Conservation (phyloP, 2,329 filamentous ascomycete species). For the Aureobasidium melanogenum region DNA sequence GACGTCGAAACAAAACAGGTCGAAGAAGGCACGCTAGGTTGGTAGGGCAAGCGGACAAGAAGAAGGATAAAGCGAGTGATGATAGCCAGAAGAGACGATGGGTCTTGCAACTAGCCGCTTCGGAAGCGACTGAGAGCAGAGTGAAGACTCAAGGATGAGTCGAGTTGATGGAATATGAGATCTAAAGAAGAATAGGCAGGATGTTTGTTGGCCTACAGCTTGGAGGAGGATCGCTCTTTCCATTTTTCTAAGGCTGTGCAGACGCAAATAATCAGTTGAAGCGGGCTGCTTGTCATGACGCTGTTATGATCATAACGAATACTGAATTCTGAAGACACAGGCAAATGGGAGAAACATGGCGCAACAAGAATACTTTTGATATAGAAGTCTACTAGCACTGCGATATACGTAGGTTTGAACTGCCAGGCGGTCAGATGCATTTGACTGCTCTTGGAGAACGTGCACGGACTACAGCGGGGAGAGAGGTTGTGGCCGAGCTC, state of each 20-base stretch:
- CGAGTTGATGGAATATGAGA: neutral
- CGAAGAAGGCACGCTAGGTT: neutral
- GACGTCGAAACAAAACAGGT: neutral
- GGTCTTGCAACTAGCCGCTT: neutral
- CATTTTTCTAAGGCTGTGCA: neutral
- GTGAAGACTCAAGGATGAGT: neutral
- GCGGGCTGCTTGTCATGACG: neutral
- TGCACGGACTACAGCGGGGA: slow-evolving; percentile 4
- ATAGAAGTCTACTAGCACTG: no score
- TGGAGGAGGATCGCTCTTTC: slow-evolving; percentile 1
- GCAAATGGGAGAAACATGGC: neutral
- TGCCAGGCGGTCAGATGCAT: neutral
- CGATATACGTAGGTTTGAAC: neutral
- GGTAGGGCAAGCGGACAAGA: neutral
- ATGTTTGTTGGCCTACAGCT: slow-evolving; percentile 5
- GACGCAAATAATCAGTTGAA: neutral
- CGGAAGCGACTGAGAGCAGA: neutral
- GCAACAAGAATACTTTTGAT: neutral
- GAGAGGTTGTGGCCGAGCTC: slow-evolving; percentile 4
- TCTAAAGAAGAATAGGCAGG: neutral
- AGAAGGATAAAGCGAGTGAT: slow-evolving; percentile 10
- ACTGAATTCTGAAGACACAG: no score
- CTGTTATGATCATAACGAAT: neutral
- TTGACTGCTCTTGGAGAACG: no score
- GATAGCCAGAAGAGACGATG: neutral